Conservation (phyloP, 306 rosid genomes). For the Calophaca sinica region DNA sequence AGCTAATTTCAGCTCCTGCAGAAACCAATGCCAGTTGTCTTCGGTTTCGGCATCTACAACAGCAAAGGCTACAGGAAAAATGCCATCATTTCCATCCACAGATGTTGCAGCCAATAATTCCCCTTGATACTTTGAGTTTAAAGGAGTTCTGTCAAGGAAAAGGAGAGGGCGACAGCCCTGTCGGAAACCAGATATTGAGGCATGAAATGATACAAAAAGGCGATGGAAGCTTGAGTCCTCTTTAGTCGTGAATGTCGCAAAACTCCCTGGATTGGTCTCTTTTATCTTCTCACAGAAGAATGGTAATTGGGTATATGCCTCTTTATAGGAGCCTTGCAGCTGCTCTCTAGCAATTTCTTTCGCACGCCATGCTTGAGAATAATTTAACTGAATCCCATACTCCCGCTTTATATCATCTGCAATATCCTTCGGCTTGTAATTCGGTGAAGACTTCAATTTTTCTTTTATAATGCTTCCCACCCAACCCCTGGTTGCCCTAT, state of each 20-base stretch:
- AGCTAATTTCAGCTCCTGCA: constrained; percentile 72
- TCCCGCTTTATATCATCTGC: constrained; percentile 93
- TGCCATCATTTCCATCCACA: constrained; percentile 84
- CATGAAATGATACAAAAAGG: constrained; percentile 83
- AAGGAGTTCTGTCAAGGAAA: constrained; percentile 80
- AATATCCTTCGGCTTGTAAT: constrained; percentile 96
- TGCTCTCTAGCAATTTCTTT: constrained; percentile 98
- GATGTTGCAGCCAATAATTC: constrained; percentile 83
- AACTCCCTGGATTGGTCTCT: constrained; percentile 93
- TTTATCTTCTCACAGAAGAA: constrained; percentile 86
- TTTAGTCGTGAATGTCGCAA: constrained; percentile 86
- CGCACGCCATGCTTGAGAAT: constrained; percentile 99
- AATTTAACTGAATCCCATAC: constrained; percentile 90
- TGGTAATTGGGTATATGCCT: constrained; percentile 91
- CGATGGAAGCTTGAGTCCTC: constrained; percentile 97
- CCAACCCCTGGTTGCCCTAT: constrained; percentile 98
- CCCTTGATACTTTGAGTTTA: constrained; percentile 93
- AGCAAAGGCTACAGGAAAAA: constrained; percentile 90
- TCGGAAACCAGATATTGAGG: constrained; percentile 83
- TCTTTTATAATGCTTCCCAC: constrained; percentile 97
- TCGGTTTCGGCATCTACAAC: constrained; percentile 87
- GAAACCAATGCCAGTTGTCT: constrained; percentile 96
- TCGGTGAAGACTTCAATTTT: constrained; percentile 87
- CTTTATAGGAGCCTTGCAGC: constrained; percentile 96
- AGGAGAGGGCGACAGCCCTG: constrained; percentile 93